These are phyloP conservation scores for Cladosporium sp. DNA, from an alignment of 2,329 filamentous ascomycete genomes.

Conservation along the genomic window DNA sequence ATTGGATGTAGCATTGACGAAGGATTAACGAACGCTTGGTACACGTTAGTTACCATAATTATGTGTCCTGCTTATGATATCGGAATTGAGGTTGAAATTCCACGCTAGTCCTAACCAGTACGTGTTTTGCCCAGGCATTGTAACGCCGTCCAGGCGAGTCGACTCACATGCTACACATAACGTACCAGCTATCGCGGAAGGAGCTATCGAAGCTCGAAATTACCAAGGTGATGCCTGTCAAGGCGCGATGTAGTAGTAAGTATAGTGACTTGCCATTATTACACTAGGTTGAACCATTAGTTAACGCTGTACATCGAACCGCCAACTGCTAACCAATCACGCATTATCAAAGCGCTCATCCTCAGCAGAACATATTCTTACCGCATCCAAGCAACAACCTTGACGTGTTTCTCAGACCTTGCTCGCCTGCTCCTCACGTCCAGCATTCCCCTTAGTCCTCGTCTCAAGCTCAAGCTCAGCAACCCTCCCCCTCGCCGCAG, in stretches of 20 bases:
- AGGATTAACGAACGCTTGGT: neutral
- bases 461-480: conserved; percentile 2
- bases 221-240: neutral
- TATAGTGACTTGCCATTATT: no score
- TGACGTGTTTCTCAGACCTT: neutral
- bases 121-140: neutral
- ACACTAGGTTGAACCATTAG: neutral
- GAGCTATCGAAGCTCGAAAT: neutral
- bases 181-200: neutral
- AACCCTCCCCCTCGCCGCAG: neutral
- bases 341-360: neutral
- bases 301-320: neutral
- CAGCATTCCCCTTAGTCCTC: neutral
- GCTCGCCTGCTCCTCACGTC: neutral
- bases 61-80: neutral
- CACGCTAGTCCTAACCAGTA: neutral
- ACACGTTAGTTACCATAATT: neutral
- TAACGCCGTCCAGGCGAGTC: neutral
- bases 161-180: neutral
- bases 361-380: neutral
- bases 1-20: neutral
- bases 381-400: neutral
- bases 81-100: neutral
- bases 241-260: neutral
- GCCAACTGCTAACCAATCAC: neutral